These are phyloP conservation scores for Fusarium xyrophilum DNA, from an alignment of 2,329 filamentous ascomycete genomes.

Conservation along the genomic window DNA sequence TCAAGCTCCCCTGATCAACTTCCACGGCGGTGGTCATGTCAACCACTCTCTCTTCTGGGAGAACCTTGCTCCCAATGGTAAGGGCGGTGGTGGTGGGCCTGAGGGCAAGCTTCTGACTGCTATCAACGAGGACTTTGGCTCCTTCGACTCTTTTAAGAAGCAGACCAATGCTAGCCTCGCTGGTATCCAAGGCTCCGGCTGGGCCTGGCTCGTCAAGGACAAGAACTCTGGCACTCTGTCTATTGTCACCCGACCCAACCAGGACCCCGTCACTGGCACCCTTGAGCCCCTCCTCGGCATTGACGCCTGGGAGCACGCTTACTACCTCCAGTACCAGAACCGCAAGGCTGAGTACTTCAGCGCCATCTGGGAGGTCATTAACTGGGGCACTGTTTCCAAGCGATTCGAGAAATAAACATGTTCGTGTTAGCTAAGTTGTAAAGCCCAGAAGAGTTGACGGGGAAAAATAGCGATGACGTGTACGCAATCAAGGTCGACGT, in stretches of 20 bases:
- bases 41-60: slow-evolving; percentile 91
- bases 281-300: slow-evolving; percentile 84
- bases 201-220: slow-evolving; percentile 87
- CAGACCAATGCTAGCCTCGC: slow-evolving; percentile 73
- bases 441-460: neutral
- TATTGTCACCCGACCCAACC: slow-evolving; percentile 79
- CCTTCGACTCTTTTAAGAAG: slow-evolving; percentile 68
- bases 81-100: slow-evolving; percentile 67
- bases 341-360: slow-evolving; percentile 95
- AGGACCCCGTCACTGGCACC: slow-evolving; percentile 86
- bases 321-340: slow-evolving; percentile 96
- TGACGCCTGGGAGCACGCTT: slow-evolving; percentile 96
- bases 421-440: neutral
- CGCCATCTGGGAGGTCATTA: slow-evolving; percentile 92
- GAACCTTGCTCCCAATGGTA: slow-evolving; percentile 73
- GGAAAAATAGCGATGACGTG: slow-evolving; percentile 25
- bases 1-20: slow-evolving; percentile 68
- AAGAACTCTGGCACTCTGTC: slow-evolving; percentile 66
- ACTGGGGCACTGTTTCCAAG: slow-evolving; percentile 90
- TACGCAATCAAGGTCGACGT: neutral
- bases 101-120: slow-evolving; percentile 67
- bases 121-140: slow-evolving; percentile 73
- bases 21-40: slow-evolving; percentile 85
- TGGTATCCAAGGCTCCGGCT: slow-evolving; percentile 84
- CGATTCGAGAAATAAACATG: slow-evolving; percentile 63